Evolutionary conservation across 257 asterid species (phyloP), one percentile per base, ranked within the genome.

Genomic region (Jaltomata sinuosa): DNA sequence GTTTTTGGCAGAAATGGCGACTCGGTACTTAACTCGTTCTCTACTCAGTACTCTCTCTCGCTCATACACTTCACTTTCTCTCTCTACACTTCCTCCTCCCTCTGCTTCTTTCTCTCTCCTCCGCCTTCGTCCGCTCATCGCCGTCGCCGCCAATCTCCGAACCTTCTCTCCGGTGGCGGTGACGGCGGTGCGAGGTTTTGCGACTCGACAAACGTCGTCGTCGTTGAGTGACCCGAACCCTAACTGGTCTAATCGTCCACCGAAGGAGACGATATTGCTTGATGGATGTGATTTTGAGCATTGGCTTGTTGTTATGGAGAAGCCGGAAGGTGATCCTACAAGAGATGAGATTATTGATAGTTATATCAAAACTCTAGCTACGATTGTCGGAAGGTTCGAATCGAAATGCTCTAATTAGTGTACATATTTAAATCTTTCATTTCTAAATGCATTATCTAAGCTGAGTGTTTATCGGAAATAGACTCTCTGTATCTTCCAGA

Each of bases 251-350:
- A 95, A 94, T 57, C 95, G 98, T 0, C 99, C 98, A n/a, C 99
- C 98, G 0, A 95, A 94, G 87, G 98, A 97, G 95, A 95, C 98
- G 14, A 93, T 96, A 83, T 54, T 95, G 87, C 97, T 97, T 36
- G 99, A 95, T 61, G 99, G 98, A 2, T 97, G 99, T 83, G 99
- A 97, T 89, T 97, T 97, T 38, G 98, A 95, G 90, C 99, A 97
- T 85, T 97, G 98, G 98, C 98, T 97, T 19, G 95, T 97, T 77
- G 99, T 97, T 49, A 62, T 96, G 93, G 99, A 96, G 90, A 90
- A 90, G 85, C 99, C 99, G 14, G 95, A 93, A 57, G 95, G 89
- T 1, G 93, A 93, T 14, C 88, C 90, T 0, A 94, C 94, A 0
- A 91, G 99, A 82, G 99, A 97, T 81, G 96, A 95, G 3, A 95